Base-by-base conservation (phyloP, 352 stramenopile genomes). In the Globisporangium lucens region DNA sequence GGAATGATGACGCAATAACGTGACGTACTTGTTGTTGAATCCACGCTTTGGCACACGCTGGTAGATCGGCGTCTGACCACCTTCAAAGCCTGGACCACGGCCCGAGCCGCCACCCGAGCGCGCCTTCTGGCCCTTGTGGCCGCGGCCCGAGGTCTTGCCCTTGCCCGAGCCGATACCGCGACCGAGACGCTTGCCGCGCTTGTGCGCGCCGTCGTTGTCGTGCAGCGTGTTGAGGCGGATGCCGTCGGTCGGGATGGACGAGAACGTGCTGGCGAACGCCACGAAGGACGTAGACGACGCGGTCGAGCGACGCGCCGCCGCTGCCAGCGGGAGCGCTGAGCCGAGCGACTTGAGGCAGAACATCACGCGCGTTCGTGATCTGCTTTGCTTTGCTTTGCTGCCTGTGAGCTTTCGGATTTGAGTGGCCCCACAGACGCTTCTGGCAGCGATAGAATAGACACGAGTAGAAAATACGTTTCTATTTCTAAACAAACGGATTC, bases 91-190 rank as follows among this genome's bases (percentile, higher is more conserved):
- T 29, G 90, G 85, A 0, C 96, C 89, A 29, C 85, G 85, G 5
- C 85, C 85, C 0, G 85, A 77, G 29, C 92, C 85, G 8, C 91
- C 90, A 15, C 97, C 97, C 13, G 83, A 79, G 57, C 98, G 87
- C 33, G 97, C 84, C 81, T 99, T 99, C 78, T 98, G 95, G 62
- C 97, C 97, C 80, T 99, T 99, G 78, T 99, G 97, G 57, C 98
- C 98, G 41, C 93, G 85, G 10, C 97, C 97, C 35, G 80, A 97
- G 9, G 97, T 99, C 77, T 98, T 98, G 63, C 95, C 95, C 68
- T 91, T 92, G 70, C 94, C 94, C 0, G 90, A 98, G 56, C 95
- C 95, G 63, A 96, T 97, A 61, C 95, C 95, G 53, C 95, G 85
- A 70, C 95, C 95, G 43, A 98, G 76, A 61, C 92, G 92, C 78